Base-by-base conservation (phyloP, 441 rosid species). In the Dalechampia spathulata region DNA sequence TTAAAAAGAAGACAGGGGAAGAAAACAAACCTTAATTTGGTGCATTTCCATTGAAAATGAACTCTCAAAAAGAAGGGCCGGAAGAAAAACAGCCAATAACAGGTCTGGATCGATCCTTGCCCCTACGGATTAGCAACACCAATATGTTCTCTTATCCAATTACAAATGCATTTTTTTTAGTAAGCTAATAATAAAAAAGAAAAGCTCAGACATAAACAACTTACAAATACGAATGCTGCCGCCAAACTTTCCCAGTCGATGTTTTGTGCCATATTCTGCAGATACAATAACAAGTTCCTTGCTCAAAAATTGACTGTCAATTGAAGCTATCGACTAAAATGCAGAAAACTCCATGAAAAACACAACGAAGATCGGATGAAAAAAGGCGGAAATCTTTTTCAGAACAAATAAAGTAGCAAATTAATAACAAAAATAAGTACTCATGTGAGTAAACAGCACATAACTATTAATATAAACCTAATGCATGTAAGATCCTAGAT, bases 21-120 rank as follows among this genome's bases (percentile, higher is more conserved):
- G 28, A 60, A 65, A 49, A 46, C 32, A 62, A 66, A 92, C 98
- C 98, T 86, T 92, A 60, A 88, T 88, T 69, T 92, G 96, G 76
- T 92, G 98, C 47, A 84, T 67, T 55, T 92, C 91, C 98, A 88
- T 88, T 7, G 95, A 75, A 69, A 88, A 88, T 25, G 98, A 85
- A 73, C 95, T 92, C 81, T 92, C 98, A 16, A 88, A 92, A 60
- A 92, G 94, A 71, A 92, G 93, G 38, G 95, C 90, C 37, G 98
- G 98, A 71, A 92, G 95, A 58, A 88, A 92, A 57, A 88, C 86
- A 27, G 96, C 95, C 80, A 92, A 67, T 39, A 92, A 71, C 52
- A 92, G 85, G 58, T 86, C 77, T 42, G 96, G 94, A 67, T 86
- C 71, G 49, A 92, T 92, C 32, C 21, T 55, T 27, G 93, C 76